Evolutionary conservation across 2,329 filamentous ascomycete species (phyloP).

Genomic region (Claviceps africana): DNA sequence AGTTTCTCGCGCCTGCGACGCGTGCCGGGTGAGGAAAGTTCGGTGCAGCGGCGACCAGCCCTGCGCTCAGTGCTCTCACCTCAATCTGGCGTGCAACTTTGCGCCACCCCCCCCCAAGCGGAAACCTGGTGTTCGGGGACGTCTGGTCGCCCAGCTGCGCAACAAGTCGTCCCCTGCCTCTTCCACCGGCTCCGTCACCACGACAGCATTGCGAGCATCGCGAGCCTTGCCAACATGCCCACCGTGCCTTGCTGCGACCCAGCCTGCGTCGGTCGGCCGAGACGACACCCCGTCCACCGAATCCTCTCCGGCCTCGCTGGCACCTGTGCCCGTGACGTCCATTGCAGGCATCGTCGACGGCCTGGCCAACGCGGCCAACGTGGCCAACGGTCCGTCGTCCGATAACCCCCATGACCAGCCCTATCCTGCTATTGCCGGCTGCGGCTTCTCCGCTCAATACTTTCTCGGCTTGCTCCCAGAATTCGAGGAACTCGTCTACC

Average conservation of each 20-base stretch:
- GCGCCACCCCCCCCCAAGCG: constrained; percentile 19
- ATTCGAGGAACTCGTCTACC: constrained; percentile 23
- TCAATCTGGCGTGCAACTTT: constrained; percentile 21
- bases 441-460: constrained; percentile 16
- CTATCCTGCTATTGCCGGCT: constrained; percentile 2
- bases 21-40: constrained; percentile 25
- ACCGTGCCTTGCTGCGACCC: background rate
- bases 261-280: constrained; percentile 1
- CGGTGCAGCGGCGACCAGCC: constrained; percentile 21
- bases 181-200: constrained; percentile 1
- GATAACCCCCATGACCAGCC: background rate
- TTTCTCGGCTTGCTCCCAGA: constrained; percentile 20
- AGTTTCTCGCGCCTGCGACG: constrained; percentile 21
- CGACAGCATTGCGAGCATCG: background rate
- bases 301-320: constrained; percentile 2
- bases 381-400: background rate
- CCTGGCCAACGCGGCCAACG: no score
- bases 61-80: constrained; percentile 23
- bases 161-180: constrained; percentile 9
- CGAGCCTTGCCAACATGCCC: background rate
- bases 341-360: constrained; percentile 14
- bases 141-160: constrained; percentile 22
- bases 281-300: constrained; percentile 7
- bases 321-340: constrained; percentile 9
- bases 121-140: constrained; percentile 20